Base-by-base conservation (phyloP, 768 basidiomycete genomes). In the Tylopilus vinaceipallidus region DNA sequence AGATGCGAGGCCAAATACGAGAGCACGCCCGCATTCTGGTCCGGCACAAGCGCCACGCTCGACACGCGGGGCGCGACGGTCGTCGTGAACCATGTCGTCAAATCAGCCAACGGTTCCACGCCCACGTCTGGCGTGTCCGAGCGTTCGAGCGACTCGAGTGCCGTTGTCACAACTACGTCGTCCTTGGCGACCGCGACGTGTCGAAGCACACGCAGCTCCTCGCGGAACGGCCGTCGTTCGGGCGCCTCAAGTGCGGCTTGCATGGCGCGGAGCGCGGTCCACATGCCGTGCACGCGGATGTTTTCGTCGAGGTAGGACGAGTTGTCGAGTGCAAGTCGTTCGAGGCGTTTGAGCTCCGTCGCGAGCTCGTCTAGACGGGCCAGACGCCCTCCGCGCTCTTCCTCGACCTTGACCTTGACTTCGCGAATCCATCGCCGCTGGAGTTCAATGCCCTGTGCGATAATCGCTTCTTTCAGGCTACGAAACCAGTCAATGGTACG, bases 391-490 rank as follows among this genome's bases (percentile, higher is more conserved):
- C 93, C 93, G 37, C 97, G 92, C 69, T 99, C 97, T 63, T 92
- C 82, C 70, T 99, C 95, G 49, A 99, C 95, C 55, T 86, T 88
- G 42, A 94, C 79, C 73, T 98, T 97, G 76, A 98, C 85, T 50
- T 98, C 93, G 27, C 91, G 84, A 35, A 99, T 89, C 95, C 95
- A 98, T 46, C 91, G 81, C 42, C 94, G 85, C 66, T 98, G 97
- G 20, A 98, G 83, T 71, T 98, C 97, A 61, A 99, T 93, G 16
- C 95, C 97, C 67, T 98, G 95, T 3, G 94, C 88, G 43, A 98
- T 79, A 45, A 98, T 92, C 66, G 95, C 94, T 66, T 95, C 91
- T 66, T 87, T 90, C 50, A 99, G 77, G 35, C 94, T 97, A 60
- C 19, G 34, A n/a, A 19, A 2, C 12, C 17, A 6, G 33, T 57